Conservation (phyloP, 2,329 filamentous ascomycete genomes). For the Penicillium glabrum region DNA sequence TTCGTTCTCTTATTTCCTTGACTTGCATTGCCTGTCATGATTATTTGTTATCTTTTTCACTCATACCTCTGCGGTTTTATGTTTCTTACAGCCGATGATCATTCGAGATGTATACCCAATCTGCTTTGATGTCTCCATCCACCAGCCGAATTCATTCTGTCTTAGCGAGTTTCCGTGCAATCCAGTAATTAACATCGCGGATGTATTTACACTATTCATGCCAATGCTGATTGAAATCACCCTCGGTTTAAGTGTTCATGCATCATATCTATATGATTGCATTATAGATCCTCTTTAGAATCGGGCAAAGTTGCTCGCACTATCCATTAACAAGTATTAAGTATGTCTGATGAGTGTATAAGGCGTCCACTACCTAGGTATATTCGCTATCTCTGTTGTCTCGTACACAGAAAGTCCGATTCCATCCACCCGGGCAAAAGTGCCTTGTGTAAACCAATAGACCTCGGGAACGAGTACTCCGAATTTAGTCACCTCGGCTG, state of each 20-base stretch:
- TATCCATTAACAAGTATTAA: too few relatives aligned
- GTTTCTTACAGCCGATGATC: conserved; percentile 13
- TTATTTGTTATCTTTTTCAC: conserved; percentile 2
- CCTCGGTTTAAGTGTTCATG: not conserved
- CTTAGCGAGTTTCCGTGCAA: not conserved
- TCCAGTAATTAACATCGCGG: not conserved
- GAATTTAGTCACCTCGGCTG: too few relatives aligned
- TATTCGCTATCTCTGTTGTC: too few relatives aligned
- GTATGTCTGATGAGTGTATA: too few relatives aligned
- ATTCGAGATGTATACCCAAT: conserved; percentile 24
- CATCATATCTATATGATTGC: too few relatives aligned
- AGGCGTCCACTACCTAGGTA: too few relatives aligned
- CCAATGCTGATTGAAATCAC: not conserved
- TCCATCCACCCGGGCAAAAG: too few relatives aligned
- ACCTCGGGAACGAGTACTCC: too few relatives aligned
- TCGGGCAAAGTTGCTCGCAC: too few relatives aligned
- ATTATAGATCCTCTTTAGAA: too few relatives aligned
- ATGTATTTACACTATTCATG: not conserved
- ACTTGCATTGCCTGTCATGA: not conserved
- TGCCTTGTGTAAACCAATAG: too few relatives aligned
- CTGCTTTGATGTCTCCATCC: conserved; percentile 14
- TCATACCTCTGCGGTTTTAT: not conserved
- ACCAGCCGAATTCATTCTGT: conserved; percentile 2
- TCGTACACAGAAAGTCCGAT: too few relatives aligned
- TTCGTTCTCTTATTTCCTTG: not conserved